Evolutionary conservation across 2,329 filamentous ascomycete species (phyloP).

Genomic region (Trichophaea hybrida): DNA sequence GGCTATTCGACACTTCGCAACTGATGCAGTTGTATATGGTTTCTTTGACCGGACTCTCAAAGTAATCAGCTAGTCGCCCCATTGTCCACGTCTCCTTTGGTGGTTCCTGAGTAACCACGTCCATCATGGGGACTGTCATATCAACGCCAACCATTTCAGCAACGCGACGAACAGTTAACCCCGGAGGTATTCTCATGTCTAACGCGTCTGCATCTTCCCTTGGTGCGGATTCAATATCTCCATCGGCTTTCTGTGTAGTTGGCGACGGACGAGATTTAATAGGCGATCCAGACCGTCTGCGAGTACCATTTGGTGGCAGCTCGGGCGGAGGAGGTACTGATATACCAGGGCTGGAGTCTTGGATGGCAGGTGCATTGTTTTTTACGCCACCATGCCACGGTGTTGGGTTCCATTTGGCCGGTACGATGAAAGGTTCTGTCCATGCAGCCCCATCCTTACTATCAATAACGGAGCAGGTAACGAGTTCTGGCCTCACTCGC

Average conservation of each 20-base stretch:
- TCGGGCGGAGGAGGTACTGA: background rate
- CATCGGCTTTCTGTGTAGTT: constrained; percentile 11
- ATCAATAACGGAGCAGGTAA: constrained; percentile 50
- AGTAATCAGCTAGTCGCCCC: constrained; percentile 53
- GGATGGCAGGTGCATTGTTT: background rate
- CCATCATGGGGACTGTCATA: constrained; percentile 50
- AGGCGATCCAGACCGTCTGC: constrained; percentile 14
- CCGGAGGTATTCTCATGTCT: constrained; percentile 53
- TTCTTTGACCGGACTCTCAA: constrained; percentile 45
- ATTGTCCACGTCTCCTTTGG: constrained; percentile 51
- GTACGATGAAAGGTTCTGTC: constrained; percentile 52
- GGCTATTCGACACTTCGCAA: constrained; percentile 51
- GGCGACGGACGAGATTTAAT: constrained; percentile 8
- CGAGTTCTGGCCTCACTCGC: constrained; percentile 47
- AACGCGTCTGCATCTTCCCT: constrained; percentile 39
- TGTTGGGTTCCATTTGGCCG: constrained; percentile 45
- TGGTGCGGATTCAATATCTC: constrained; percentile 15
- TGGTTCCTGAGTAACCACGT: constrained; percentile 54
- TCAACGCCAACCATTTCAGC: constrained; percentile 49
- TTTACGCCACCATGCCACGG: constrained; percentile 30
- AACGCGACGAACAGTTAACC: constrained; percentile 48
- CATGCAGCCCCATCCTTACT: constrained; percentile 42
- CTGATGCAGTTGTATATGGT: constrained; percentile 55
- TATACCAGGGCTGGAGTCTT: background rate
- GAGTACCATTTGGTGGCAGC: background rate